These are phyloP conservation scores for Xylariaceae sp. DNA, from an alignment of 2,329 filamentous ascomycete species.

Conservation along the genomic window DNA sequence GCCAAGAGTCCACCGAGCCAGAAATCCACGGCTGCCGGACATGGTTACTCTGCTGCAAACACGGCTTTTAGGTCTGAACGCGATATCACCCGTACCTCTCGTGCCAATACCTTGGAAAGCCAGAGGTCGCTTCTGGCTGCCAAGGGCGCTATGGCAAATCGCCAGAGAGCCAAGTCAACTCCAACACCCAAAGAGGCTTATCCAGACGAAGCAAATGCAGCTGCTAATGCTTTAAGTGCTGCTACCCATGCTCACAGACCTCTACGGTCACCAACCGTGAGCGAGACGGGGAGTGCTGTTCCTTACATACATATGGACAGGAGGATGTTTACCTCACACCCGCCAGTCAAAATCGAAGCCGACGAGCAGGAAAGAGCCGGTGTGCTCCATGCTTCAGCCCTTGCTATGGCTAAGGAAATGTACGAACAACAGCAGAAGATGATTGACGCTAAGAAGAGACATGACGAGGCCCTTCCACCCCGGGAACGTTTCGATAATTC, in stretches of 20 bases:
- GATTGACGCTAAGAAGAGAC: slow-evolving; percentile 51
- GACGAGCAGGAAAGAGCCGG: slow-evolving; percentile 75
- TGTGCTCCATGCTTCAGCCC: slow-evolving; percentile 76
- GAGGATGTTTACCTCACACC: slow-evolving; percentile 77
- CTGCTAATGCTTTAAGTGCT: slow-evolving; percentile 70
- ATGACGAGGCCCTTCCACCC: slow-evolving; percentile 37
- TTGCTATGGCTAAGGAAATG: slow-evolving; percentile 90
- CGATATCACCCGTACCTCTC: slow-evolving; percentile 46
- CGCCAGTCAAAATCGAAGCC: slow-evolving; percentile 70
- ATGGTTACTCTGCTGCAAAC: slow-evolving; percentile 70
- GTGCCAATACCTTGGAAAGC: slow-evolving; percentile 50
- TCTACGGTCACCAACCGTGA: slow-evolving; percentile 47
- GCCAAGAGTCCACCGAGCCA: slow-evolving; percentile 54
- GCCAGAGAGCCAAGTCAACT: slow-evolving; percentile 67
- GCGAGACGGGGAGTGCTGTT: slow-evolving; percentile 66
- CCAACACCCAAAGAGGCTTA: slow-evolving; percentile 53
- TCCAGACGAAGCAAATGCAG: slow-evolving; percentile 62
- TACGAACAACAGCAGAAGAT: slow-evolving; percentile 71
- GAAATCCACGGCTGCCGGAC: slow-evolving; percentile 48
- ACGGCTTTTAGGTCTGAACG: slow-evolving; percentile 63
- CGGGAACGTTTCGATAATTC: slow-evolving; percentile 38
- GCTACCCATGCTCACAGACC: slow-evolving; percentile 68
- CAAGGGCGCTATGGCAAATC: slow-evolving; percentile 70
- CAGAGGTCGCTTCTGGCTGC: slow-evolving; percentile 75
- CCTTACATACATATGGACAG: slow-evolving; percentile 69